A percentile compares a stretch with the other conserved stretches of the same genome.
Evolutionary conservation across 495 filamentous ascomycete genomes (phyloP).

Genomic region (Tuber indicum): DNA sequence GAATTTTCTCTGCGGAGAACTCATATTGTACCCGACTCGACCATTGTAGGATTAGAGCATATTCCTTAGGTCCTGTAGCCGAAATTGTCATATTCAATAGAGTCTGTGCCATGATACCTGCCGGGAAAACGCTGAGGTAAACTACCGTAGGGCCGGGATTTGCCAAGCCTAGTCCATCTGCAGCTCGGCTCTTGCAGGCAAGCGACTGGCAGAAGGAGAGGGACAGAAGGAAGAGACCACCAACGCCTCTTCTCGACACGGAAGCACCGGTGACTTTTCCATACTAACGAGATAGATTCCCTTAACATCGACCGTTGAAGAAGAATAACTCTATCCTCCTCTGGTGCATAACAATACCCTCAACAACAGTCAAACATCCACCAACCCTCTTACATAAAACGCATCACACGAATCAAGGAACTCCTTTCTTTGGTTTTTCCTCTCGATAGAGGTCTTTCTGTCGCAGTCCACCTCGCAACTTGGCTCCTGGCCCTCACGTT

Average conservation of each 20-base stretch:
- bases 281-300: not conserved
- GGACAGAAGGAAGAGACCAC: slow-evolving; percentile 1
- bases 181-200: not conserved
- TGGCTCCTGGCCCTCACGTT: not conserved
- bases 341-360: not conserved
- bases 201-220: not conserved
- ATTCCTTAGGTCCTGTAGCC: not conserved
- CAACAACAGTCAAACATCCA: not conserved
- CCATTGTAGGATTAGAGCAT: not conserved
- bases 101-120: not conserved
- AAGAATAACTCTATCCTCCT: not conserved
- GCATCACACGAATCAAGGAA: not conserved
- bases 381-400: not conserved
- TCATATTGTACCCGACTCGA: not conserved
- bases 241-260: slow-evolving; percentile 4
- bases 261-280: not conserved
- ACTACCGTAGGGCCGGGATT: not conserved
- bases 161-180: not conserved
- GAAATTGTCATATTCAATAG: not conserved
- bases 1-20: not conserved
- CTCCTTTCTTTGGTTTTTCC: not conserved
- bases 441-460: not conserved
- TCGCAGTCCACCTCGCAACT: not conserved
- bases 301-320: not conserved
- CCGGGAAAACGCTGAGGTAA: not conserved